Base-by-base conservation (phyloP, 768 basidiomycete species). In the Agaricus subrufescens region DNA sequence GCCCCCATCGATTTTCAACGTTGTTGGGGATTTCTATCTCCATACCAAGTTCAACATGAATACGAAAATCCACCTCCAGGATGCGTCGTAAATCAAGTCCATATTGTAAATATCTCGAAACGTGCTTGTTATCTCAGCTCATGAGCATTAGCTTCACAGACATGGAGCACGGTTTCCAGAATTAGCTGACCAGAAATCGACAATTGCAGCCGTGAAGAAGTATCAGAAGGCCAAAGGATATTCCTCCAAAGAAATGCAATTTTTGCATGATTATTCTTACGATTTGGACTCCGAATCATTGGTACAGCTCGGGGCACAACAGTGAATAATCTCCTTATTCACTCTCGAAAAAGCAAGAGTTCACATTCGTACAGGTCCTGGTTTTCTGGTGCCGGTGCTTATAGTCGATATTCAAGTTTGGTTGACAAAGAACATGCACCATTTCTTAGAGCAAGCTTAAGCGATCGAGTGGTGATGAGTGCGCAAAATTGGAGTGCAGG, bases 111-210 rank as follows among this genome's bases (percentile, higher is more conserved):
- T 61, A 15, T 8, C n/a, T 11, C 19, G 29, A 40, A 37, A 8
- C 26, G 3, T 25, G 34, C 19, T 34, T 26, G 14, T 2, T 4
- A 26, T 23, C 12, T 6, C 12, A 25, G 19, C 45, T 46, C 25
- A 46, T 11, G 23, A 2, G 5, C 19, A 46, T 47, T 55, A 91
- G 90, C 71, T 94, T 10, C 86, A 92, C 69, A 76, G 91, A 12
- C 91, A 94, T 62, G 90, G 91, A 2, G 82, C 88, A 0, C 81
- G 91, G 34, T 92, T 77, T 62, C 91, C 91, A 0, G 91, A 89
- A 0, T 60, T 64, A 0, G 73, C 74, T 2, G 76, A 81, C 10
- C 65, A 74, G 1, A 61, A 63, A 10, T 52, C 59, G 26, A 87
- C 87, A 10, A 57, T 68, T n/a, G 56, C 63, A 2, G 76, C 85